A percentile compares a stretch with the other conserved stretches of the same genome.
Evolutionary conservation across 2,329 filamentous ascomycete genomes (phyloP).

Genomic region (Ampelomyces quisqualis): DNA sequence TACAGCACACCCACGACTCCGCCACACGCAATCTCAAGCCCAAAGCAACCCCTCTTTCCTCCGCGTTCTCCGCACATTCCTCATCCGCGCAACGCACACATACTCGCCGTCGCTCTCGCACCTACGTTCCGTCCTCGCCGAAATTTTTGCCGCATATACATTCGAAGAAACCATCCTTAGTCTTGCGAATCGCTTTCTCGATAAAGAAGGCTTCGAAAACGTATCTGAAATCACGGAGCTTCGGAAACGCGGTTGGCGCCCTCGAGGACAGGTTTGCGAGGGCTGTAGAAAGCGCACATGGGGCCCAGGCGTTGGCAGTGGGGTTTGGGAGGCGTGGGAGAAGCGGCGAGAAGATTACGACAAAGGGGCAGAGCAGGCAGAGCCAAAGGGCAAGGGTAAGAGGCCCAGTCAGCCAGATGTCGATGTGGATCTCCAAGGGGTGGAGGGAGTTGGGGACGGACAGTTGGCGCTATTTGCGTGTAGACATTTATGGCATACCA

Average conservation of each 20-base stretch:
- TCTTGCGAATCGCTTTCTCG: constrained; percentile 82
- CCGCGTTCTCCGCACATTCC: constrained; percentile 82
- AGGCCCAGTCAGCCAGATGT: constrained; percentile 12
- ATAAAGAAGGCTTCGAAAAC: constrained; percentile 83
- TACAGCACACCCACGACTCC: constrained; percentile 25
- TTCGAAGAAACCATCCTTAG: constrained; percentile 89
- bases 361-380: constrained; percentile 37
- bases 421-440: constrained; percentile 1
- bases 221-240: constrained; percentile 73
- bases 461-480: constrained; percentile 44
- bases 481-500: constrained; percentile 44
- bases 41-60: constrained; percentile 73
- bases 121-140: constrained; percentile 77
- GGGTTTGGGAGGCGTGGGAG: constrained; percentile 82
- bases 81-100: constrained; percentile 74
- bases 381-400: constrained; percentile 48
- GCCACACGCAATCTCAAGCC: constrained; percentile 27
- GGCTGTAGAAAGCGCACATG: constrained; percentile 79
- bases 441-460: constrained; percentile 5
- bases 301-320: constrained; percentile 79
- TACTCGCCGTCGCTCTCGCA: constrained; percentile 81
- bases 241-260: constrained; percentile 84
- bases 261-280: constrained; percentile 83
- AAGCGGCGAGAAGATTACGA: constrained; percentile 48
- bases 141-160: constrained; percentile 92